Percentiles rank a stretch among this genome's conserved stretches.
Evolutionary conservation across 1,139 yeast genomes (phyloP).

Genomic region (Diutina siamensis): DNA sequence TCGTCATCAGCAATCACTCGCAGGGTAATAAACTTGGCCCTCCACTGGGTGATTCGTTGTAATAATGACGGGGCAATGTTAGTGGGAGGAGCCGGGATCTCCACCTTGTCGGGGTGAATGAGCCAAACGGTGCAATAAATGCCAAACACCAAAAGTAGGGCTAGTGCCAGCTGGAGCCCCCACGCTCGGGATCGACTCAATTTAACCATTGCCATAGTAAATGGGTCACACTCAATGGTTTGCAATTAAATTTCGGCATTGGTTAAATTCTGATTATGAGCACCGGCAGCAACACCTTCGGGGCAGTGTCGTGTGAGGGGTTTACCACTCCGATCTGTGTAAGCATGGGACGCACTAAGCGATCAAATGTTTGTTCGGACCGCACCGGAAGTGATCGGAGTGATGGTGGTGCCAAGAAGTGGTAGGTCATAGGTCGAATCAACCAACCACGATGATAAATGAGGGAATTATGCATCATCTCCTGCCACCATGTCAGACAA

Average conservation of each 20-base stretch:
- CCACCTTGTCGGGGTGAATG: background rate
- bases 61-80: background rate
- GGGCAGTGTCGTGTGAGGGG: slow-evolving; percentile 1
- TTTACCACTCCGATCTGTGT: background rate
- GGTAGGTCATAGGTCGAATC: too few species aligned
- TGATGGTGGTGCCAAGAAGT: too few species aligned
- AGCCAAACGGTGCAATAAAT: background rate
- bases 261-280: background rate
- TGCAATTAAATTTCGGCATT: background rate
- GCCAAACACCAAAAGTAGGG: background rate
- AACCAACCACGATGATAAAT: too few species aligned
- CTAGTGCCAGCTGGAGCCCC: background rate
- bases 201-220: background rate
- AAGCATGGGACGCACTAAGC: too few species aligned
- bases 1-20: slow-evolving; percentile 11
- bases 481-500: too few species aligned
- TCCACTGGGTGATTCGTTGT: background rate
- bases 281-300: background rate
- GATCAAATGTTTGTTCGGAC: too few species aligned
- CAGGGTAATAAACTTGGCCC: background rate
- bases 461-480: too few species aligned
- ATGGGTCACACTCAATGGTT: background rate
- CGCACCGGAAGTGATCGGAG: too few species aligned
- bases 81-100: too few species aligned
- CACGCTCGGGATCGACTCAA: background rate